Base-by-base conservation (phyloP, 768 basidiomycete genomes). In the Mycena floridula region DNA sequence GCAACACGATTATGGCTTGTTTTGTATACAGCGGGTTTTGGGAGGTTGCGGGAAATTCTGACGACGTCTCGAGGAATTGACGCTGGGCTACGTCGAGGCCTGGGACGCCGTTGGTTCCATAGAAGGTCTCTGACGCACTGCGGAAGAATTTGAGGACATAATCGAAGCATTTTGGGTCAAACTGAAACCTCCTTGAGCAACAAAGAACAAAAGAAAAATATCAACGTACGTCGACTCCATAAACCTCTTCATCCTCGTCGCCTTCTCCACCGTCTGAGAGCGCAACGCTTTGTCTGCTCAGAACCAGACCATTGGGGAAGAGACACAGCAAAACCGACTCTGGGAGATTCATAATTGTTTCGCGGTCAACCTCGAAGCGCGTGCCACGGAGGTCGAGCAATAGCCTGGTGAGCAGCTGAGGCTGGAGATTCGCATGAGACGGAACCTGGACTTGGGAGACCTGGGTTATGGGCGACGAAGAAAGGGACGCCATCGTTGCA, bases 261-360 rank as follows among this genome's bases (percentile, higher is more conserved):
- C 78, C 77, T 30, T 81, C 86, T 22, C 81, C 85, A 18, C 81
- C 83, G 46, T 85, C 87, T 6, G 80, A 79, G 44, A 87, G 66
- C 15, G 82, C 82, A 7, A 78, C 76, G 48, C 85, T 87, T 58
- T 94, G 89, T 49, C 93, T 75, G 59, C 86, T 92, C 43, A 97
- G 75, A 28, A 97, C 92, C 48, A 97, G 80, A 16, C 95, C 96
- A 58, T 98, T 98, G 8, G 96, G 96, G 60, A 98, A 99, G 50
- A 99, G 73, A 64, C 94, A 97, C 27, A 99, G 72, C 43, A 98
- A 74, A 37, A 99, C 92, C 15, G 89, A 92, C 77, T 99, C 96
- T 2, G 96, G 96, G 16, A 99, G 76, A 61, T 94, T 91, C 93
- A 98, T 96, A 59, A 99, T 85, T 5, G 89, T 93, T 68, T 98